These are phyloP conservation scores for carrot (Daucus carota) DNA, from an alignment of 129 eudicot species.

Conservation along the genomic window DNA sequence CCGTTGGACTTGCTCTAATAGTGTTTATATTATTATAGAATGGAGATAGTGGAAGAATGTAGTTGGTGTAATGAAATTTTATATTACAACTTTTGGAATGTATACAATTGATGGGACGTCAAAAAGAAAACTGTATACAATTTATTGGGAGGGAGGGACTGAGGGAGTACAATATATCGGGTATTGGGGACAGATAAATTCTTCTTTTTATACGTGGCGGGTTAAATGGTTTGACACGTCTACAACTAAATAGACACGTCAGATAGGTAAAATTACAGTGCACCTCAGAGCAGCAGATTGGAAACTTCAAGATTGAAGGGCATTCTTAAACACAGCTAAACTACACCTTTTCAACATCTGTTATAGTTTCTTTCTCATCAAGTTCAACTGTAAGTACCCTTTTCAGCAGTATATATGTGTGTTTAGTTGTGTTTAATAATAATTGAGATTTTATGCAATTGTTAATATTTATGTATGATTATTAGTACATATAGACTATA, in stretches of 20 bases:
- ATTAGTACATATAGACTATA: not conserved
- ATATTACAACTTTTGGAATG: too few species aligned
- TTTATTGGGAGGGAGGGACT: too few species aligned
- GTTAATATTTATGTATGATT: not conserved
- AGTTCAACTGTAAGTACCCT: slow-evolving; percentile 15
- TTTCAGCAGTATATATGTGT: not conserved
- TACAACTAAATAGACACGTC: not conserved
- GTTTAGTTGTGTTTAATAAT: not conserved
- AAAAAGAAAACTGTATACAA: too few species aligned
- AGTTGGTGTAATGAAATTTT: too few species aligned
- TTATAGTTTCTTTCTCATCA: not conserved
- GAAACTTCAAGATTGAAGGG: not conserved
- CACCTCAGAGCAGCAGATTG: slow-evolving; percentile 7
- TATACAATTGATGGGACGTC: too few species aligned
- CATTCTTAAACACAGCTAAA: not conserved
- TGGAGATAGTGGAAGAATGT: too few species aligned
- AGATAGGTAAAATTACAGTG: not conserved
- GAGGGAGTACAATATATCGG: too few species aligned
- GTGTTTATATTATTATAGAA: too few species aligned
- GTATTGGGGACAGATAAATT: not conserved
- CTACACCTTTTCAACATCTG: too few species aligned
- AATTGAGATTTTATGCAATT: not conserved
- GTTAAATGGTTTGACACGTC: not conserved
- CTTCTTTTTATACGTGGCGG: not conserved
- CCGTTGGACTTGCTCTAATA: too few species aligned